Conservation (phyloP, 129 eudicot genomes). For the Solidago caesia region DNA sequence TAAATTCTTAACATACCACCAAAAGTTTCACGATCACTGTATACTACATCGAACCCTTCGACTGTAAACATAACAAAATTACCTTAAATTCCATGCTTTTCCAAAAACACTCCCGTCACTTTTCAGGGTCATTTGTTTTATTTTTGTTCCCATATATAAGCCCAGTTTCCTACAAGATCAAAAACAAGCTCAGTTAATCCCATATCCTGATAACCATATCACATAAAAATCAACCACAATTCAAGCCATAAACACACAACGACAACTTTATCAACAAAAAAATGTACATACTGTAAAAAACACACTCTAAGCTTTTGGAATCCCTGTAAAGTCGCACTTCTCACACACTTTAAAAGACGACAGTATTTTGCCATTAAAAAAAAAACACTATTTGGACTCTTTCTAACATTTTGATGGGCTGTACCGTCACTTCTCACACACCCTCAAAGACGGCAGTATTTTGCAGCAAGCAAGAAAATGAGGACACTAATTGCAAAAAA, state of each 20-base stretch:
- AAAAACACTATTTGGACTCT: no score
- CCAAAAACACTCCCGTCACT: slow-evolving; percentile 14
- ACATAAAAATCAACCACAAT: not conserved
- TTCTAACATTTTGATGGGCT: no score
- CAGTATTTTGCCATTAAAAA: no score
- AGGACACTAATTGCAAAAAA: no score
- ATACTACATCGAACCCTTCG: slow-evolving; percentile 21
- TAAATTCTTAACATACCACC: slow-evolving; percentile 24
- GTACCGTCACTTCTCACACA: no score
- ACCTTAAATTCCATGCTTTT: slow-evolving; percentile 18
- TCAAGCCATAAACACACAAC: not conserved
- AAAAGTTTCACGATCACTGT: slow-evolving; percentile 23
- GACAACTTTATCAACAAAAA: no score
- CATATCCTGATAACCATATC: not conserved
- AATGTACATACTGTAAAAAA: no score
- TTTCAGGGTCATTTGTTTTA: slow-evolving; percentile 35
- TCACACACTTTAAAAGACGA: no score
- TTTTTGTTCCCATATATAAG: slow-evolving; percentile 58
- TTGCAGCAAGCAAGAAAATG: no score
- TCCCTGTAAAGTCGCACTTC: no score
- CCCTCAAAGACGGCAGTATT: no score
- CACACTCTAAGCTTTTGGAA: no score
- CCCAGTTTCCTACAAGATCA: slow-evolving; percentile 48
- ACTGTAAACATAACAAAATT: slow-evolving; percentile 15
- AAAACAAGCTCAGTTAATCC: not conserved